Base-by-base conservation (phyloP, 2,329 filamentous ascomycete species). In the Pseudogymnoascus sp. region DNA sequence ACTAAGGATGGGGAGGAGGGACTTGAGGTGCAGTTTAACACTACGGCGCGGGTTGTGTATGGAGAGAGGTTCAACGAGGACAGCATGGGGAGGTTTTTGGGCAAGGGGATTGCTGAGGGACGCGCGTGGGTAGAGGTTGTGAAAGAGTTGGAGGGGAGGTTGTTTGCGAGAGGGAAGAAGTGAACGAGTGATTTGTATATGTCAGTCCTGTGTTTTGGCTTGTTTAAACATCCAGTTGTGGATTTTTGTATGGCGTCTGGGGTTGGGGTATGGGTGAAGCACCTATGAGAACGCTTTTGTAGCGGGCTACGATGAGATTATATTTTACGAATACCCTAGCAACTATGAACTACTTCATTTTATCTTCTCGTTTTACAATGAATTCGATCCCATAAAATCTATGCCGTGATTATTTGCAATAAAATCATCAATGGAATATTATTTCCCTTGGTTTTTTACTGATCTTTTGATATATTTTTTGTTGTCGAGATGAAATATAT, bases 61-160 rank as follows among this genome's bases (percentile, higher is more conserved):
- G 90, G 90, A 0, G 90, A 93, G 76, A 81, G 83, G 65, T 92
- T 93, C 74, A 90, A 91, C 68, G 85, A 86, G 68, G 83, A 80
- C 61, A 92, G 90, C 75, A 87, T 95, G 79, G 79, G 78, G n/a
- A 88, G 91, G 63, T 92, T 90, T 68, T 72, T 95, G 67, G 74
- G 78, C 11, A 81, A 81, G 37, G 80, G 82, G 73, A 77, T 88
- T 71, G 75, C 79, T 57, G 66, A 69, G 71, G 67, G n/a, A 72
- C 75, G 66, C 74, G 64, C 67, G 73, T 88, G 85, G 85, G 80
- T 80, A 63, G 79, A 81, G 67, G 80, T 81, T 11, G 71, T 87
- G 14, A 75, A 81, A 16, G 84, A 87, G 70, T 72, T 88, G 45
- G 79, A 82, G 41, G 78, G 78, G 65, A 81, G 79, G 71, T 73